Evolutionary conservation across 441 rosid species (phyloP).

Genomic region (Populus hybrid): DNA sequence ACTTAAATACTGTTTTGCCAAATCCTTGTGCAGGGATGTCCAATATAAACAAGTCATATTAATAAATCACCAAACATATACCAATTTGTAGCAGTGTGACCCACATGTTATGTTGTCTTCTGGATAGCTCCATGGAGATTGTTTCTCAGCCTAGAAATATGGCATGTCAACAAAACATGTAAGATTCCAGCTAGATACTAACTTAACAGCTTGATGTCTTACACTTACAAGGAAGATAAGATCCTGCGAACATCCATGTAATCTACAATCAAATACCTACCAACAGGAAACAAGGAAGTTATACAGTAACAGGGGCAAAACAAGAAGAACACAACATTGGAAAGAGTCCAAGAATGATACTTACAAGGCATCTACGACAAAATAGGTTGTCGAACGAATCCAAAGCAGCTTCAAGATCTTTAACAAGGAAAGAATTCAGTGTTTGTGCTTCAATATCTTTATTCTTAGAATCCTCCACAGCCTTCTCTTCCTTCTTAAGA

Average conservation of each 20-base stretch:
- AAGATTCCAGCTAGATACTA: constrained; percentile 18
- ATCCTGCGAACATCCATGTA: constrained; percentile 99
- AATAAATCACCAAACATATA: constrained; percentile 27
- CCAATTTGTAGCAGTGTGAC: constrained; percentile 67
- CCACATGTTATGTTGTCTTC: constrained; percentile 75
- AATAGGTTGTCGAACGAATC: constrained; percentile 98
- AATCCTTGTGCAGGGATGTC: constrained; percentile 7
- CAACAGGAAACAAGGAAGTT: constrained; percentile 18
- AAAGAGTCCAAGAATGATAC: constrained; percentile 22
- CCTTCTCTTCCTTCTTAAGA: constrained; percentile 61
- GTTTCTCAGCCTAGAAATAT: constrained; percentile 74
- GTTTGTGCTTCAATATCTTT: constrained; percentile 49
- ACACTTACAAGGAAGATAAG: constrained; percentile 85
- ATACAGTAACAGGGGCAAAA: neutral
- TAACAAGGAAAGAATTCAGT: constrained; percentile 61
- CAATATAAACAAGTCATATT: constrained; percentile 11
- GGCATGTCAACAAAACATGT: constrained; percentile 16
- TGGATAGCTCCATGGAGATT: constrained; percentile 58
- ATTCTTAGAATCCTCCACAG: constrained; percentile 36
- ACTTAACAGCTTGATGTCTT: constrained; percentile 17
- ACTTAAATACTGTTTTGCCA: constrained; percentile 15
- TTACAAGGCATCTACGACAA: constrained; percentile 96
- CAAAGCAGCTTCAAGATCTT: constrained; percentile 96
- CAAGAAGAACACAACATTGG: neutral
- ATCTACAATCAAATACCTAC: constrained; percentile 98